phyloP scores from a whole-genome alignment of 2,329 filamentous ascomycete species.

The Alternaria ventricosa region DNA sequence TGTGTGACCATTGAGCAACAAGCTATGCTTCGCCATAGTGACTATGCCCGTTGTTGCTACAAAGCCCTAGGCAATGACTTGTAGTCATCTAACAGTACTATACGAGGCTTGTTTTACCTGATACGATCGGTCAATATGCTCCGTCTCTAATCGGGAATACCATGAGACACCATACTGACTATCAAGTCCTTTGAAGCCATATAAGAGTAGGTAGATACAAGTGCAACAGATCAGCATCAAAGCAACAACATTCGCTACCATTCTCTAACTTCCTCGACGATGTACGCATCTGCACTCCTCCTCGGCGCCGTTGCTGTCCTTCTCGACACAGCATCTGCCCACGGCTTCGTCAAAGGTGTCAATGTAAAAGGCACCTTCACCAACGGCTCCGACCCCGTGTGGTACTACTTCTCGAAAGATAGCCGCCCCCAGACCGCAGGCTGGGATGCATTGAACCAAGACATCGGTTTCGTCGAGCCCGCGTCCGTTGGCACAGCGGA shows the following conservation, averaged over 20 bases:
- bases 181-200: background rate
- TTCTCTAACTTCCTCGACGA: slow-evolving; percentile 5
- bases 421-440: slow-evolving; percentile 39
- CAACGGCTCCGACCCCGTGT: slow-evolving; percentile 40
- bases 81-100: slow-evolving; percentile 11
- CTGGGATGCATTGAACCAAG: slow-evolving; percentile 47
- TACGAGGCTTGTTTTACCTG: slow-evolving; percentile 1
- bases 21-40: slow-evolving; percentile 1
- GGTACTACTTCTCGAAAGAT: slow-evolving; percentile 38
- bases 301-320: slow-evolving; percentile 26
- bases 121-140: background rate
- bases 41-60: slow-evolving; percentile 8
- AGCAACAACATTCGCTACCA: background rate
- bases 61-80: slow-evolving; percentile 2
- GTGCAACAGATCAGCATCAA: background rate
- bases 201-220: slow-evolving; percentile 4
- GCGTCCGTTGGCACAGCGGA: slow-evolving; percentile 31
- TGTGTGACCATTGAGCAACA: slow-evolving; percentile 3
- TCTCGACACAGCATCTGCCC: slow-evolving; percentile 32
- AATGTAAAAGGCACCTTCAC: slow-evolving; percentile 31
- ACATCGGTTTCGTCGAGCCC: slow-evolving; percentile 47
- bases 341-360: slow-evolving; percentile 41
- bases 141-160: background rate
- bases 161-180: background rate
- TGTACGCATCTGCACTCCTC: slow-evolving; percentile 26